Evolutionary conservation across 345 rosid genomes (phyloP), one percentile per base, ranked within the genome.

Genomic region (Turritis glabra): DNA sequence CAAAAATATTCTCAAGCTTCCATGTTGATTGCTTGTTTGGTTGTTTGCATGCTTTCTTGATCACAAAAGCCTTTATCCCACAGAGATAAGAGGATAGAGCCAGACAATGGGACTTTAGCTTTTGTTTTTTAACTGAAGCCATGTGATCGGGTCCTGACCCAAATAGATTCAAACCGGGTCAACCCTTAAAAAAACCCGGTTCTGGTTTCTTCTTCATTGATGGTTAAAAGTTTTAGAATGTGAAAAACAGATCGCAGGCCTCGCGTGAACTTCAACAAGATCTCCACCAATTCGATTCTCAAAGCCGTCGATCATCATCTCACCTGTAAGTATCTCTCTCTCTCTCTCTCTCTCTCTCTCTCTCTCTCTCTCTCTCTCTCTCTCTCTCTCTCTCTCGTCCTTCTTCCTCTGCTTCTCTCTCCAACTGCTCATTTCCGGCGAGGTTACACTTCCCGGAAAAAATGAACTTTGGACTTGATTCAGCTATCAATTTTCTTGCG

Each of bases 91-190:
- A 46, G 19, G n/a, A n/a, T n/a, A n/a, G n/a, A n/a, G n/a, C n/a
- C n/a, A n/a, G n/a, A 3, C 48, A 44, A n/a, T n/a, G 21, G 51
- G 12, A 18, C 33, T 52, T 14, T 3, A 1, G 1, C 46, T 41
- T 15, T 2, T 14, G n/a, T 2, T 1, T 53, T 54, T 59, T 35
- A 17, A 38, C 48, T n/a, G 80, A 70, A 59, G 88, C 82, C 89
- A 85, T 87, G 53, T 70, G 51, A 12, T 12, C 18, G 64, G 73
- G 73, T 55, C 38, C 23, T 43, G 29, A 70, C 44, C 55, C 57
- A 33, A 41, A 33, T 25, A 12, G 3, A 18, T 22, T 33, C 0
- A 0, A 64, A 37, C 52, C 51, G 51, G 67, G 41, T 33, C n/a
- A 43, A 53, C 12, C 7, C 14, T 21, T 1, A 3, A 29, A 25